A percentile compares a stretch with the other conserved stretches of the same genome.
Evolutionary conservation across 2,329 filamentous ascomycete species (phyloP).

Genomic region (Rhinocladiella similis): DNA sequence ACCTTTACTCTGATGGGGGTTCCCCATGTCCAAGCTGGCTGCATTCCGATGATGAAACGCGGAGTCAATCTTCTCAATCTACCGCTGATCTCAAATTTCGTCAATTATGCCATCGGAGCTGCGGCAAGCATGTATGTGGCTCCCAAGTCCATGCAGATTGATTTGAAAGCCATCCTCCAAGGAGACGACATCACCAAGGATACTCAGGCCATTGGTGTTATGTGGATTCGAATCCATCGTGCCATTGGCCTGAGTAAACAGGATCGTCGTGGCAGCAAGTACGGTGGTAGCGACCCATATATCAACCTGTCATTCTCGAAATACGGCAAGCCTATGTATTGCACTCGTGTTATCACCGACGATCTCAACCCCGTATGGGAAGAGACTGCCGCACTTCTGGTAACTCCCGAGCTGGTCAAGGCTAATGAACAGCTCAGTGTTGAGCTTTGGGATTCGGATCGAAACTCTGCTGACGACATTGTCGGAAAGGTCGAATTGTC

Average conservation of each 20-base stretch:
- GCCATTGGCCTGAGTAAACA: slow-evolving; percentile 88
- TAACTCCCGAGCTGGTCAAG: slow-evolving; percentile 87
- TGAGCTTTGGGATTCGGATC: slow-evolving; percentile 94
- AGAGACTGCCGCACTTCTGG: slow-evolving; percentile 79
- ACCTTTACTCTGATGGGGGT: slow-evolving; percentile 94
- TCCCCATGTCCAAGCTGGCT: slow-evolving; percentile 85
- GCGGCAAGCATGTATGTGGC: slow-evolving; percentile 90
- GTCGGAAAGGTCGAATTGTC: slow-evolving; percentile 93
- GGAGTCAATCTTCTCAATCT: slow-evolving; percentile 90
- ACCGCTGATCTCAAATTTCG: slow-evolving; percentile 91
- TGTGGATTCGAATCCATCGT: slow-evolving; percentile 90
- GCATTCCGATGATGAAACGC: slow-evolving; percentile 86
- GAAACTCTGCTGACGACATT: slow-evolving; percentile 88
- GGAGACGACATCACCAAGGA: slow-evolving; percentile 90
- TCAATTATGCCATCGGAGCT: slow-evolving; percentile 89
- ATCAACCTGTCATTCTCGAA: slow-evolving; percentile 95
- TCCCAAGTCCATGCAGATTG: slow-evolving; percentile 89
- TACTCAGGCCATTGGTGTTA: slow-evolving; percentile 78
- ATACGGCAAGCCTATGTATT: slow-evolving; percentile 97
- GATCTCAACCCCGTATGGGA: slow-evolving; percentile 92
- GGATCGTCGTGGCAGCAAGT: slow-evolving; percentile 75
- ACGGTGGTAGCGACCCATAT: slow-evolving; percentile 91
- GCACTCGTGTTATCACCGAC: slow-evolving; percentile 92
- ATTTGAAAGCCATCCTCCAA: slow-evolving; percentile 85
- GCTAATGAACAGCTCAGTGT: slow-evolving; percentile 90